These are phyloP conservation scores for Cupressus sempervirens DNA, from an alignment of 75 land plant genomes.

Conservation along the genomic window DNA sequence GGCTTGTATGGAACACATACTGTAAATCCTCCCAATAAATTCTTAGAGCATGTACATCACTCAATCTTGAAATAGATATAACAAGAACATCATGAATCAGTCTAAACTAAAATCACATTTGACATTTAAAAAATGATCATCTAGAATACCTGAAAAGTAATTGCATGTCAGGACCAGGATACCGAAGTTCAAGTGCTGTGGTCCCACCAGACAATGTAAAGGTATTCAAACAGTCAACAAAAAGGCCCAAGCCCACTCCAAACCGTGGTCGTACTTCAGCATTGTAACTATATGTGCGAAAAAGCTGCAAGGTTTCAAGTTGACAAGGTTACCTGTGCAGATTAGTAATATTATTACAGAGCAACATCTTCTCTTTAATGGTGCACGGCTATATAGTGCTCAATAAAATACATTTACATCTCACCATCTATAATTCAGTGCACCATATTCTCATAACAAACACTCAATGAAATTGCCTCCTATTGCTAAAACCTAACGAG, in stretches of 20 bases:
- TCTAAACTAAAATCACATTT: neutral
- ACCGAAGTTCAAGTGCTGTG: slow-evolving; percentile 61
- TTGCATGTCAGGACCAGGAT: slow-evolving; percentile 98
- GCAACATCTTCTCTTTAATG: neutral
- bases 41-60: neutral
- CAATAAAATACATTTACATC: neutral
- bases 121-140: neutral
- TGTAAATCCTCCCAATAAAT: neutral
- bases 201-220: slow-evolving; percentile 66
- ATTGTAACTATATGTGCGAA: slow-evolving; percentile 57
- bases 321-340: neutral
- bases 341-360: neutral
- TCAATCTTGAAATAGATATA: neutral
- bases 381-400: neutral
- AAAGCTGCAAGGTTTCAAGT: slow-evolving; percentile 51
- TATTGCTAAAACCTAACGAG: neutral
- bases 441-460: neutral
- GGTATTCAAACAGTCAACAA: slow-evolving; percentile 77
- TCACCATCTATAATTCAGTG: neutral
- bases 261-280: slow-evolving; percentile 85
- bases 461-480: neutral
- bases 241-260: slow-evolving; percentile 85
- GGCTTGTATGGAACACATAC: neutral
- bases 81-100: slow-evolving; percentile 1
- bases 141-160: slow-evolving; percentile 71